These are phyloP conservation scores for Yarrowia divulgata DNA, from an alignment of 805 yeast species.

Conservation along the genomic window DNA sequence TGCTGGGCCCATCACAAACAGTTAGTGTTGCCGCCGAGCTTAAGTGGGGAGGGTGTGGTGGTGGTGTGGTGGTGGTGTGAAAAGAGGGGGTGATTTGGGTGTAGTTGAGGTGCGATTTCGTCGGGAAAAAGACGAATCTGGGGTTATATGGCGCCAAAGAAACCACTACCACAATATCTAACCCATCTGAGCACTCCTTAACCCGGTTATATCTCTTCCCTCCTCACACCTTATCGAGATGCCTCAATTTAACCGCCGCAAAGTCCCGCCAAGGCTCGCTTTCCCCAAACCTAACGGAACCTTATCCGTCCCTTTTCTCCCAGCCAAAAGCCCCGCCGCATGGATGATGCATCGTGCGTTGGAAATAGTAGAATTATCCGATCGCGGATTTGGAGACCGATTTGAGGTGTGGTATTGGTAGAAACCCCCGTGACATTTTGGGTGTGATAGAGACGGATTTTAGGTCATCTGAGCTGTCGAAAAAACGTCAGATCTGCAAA, in stretches of 20 bases:
- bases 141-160: background rate
- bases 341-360: constrained; percentile 2
- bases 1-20: constrained; percentile 4
- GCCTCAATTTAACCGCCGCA: constrained; percentile 16
- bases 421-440: too few relatives aligned
- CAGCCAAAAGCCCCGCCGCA: background rate
- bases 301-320: background rate
- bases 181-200: background rate
- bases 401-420: too few relatives aligned
- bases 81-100: background rate
- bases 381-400: background rate
- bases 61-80: too few relatives aligned
- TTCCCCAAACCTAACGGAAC: background rate
- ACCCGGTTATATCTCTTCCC: too few relatives aligned
- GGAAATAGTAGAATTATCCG: constrained; percentile 27
- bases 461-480: too few relatives aligned
- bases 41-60: constrained; percentile 6
- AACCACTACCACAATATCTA: background rate
- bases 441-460: too few relatives aligned
- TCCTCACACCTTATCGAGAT: background rate
- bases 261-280: background rate
- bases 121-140: background rate
- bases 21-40: constrained; percentile 38
- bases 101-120: background rate
- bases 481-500: too few relatives aligned